phyloP scores from a whole-genome alignment of 169 alveolate species.

The Eimeria falciformis region DNA sequence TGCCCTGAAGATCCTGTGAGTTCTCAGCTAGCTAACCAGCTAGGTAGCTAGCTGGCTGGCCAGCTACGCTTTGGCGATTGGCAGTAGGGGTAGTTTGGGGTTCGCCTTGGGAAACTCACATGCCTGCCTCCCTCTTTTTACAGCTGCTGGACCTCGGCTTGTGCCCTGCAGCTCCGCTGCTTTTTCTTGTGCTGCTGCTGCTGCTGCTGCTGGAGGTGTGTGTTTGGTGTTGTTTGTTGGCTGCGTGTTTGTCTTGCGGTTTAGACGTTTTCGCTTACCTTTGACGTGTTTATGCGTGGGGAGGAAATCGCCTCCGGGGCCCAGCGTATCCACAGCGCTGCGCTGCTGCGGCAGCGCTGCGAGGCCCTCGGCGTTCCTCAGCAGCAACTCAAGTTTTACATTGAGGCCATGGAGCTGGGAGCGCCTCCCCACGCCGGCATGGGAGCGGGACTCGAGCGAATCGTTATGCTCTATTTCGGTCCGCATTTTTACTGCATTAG shows the following conservation, averaged over 20 bases:
- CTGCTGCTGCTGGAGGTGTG: too few species aligned
- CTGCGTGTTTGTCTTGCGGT: too few species aligned
- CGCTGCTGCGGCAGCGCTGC: conserved; percentile 79
- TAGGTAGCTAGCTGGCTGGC: neutral
- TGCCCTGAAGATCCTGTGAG: conserved; percentile 92
- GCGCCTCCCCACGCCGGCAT: conserved; percentile 99
- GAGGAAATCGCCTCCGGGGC: conserved; percentile 99
- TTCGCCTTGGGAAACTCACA: neutral
- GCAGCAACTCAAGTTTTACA: conserved; percentile 90
- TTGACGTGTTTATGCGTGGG: conserved; percentile 99
- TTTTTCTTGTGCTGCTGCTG: too few species aligned
- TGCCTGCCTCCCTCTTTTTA: neutral
- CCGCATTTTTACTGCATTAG: too few species aligned
- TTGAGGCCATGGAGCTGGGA: conserved; percentile 97
- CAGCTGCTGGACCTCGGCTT: neutral
- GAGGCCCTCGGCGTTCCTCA: conserved; percentile 78
- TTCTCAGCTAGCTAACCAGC: neutral
- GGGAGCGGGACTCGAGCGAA: conserved; percentile 99
- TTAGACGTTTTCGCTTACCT: conserved; percentile 92
- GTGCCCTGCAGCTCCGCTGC: too few species aligned
- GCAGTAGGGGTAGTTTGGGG: neutral
- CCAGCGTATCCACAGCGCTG: conserved; percentile 98
- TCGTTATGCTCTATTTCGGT: conserved; percentile 95
- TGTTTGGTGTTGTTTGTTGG: too few species aligned
- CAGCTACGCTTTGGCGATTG: neutral